A percentile compares a stretch with the other conserved stretches of the same genome.
phyloP scores from a whole-genome alignment of 495 filamentous ascomycete genomes.

The Emericellopsis terricola region DNA sequence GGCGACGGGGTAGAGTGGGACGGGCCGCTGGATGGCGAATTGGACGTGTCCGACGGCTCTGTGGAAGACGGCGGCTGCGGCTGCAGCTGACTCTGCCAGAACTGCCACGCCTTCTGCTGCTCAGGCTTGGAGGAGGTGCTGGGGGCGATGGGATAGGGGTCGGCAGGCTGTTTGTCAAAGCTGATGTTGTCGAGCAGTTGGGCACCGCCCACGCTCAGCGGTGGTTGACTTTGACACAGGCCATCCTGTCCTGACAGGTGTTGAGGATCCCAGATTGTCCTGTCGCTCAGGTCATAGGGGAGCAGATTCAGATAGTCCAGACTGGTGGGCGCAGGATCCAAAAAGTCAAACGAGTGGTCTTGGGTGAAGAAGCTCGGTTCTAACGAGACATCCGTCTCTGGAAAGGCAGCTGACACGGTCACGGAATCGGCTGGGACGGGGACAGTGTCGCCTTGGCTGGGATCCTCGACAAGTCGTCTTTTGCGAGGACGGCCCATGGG shows the following conservation, averaged over 20 bases:
- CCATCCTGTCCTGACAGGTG: not conserved
- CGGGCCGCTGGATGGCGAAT: not conserved
- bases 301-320: constrained; percentile 8
- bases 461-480: constrained; percentile 15
- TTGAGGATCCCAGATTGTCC: not conserved
- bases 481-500: constrained; percentile 45
- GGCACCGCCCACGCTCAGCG: not conserved
- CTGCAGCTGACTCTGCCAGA: too few relatives aligned
- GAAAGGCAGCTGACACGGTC: too few relatives aligned
- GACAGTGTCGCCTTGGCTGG: too few relatives aligned
- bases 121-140: not conserved
- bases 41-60: not conserved
- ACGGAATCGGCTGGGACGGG: too few relatives aligned
- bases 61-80: too few relatives aligned
- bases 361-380: too few relatives aligned
- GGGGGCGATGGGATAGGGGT: too few relatives aligned
- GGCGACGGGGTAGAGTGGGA: constrained; percentile 7
- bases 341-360: too few relatives aligned
- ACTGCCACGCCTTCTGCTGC: too few relatives aligned
- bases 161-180: not conserved
- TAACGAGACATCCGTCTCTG: too few relatives aligned
- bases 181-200: not conserved
- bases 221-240: not conserved
- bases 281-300: not conserved
- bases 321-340: constrained; percentile 8